Conservation (phyloP, 306 rosid genomes). For the Quercus dentata region DNA sequence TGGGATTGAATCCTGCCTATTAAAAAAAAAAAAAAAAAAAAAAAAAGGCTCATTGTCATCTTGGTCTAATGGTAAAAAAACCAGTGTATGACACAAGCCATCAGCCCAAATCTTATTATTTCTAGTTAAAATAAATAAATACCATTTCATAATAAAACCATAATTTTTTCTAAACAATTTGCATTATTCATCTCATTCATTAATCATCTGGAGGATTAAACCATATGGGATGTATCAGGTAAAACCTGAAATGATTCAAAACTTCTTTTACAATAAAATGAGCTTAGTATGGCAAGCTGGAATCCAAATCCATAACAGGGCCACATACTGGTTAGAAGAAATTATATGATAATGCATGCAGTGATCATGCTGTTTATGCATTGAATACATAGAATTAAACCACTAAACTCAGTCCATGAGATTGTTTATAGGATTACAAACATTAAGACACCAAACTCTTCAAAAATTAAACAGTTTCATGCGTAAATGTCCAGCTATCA, state of each 20-base stretch:
- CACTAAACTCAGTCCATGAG: conserved; percentile 14
- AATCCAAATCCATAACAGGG: background rate
- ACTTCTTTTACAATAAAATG: background rate
- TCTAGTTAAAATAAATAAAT: background rate
- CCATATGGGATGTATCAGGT: background rate
- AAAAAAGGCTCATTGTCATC: too few relatives aligned
- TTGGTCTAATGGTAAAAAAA: too few relatives aligned
- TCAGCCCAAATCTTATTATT: too few relatives aligned
- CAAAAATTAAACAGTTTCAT: conserved; percentile 3
- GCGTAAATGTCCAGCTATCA: background rate
- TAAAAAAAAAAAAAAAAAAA: too few relatives aligned
- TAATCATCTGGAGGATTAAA: too few relatives aligned
- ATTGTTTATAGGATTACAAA: conserved; percentile 13
- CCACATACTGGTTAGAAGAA: background rate
- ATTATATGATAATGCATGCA: conserved; percentile 4
- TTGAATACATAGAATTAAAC: conserved; percentile 3
- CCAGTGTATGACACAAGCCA: too few relatives aligned
- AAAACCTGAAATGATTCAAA: background rate
- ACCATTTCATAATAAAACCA: background rate
- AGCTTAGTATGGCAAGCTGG: background rate
- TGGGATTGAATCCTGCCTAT: too few relatives aligned
- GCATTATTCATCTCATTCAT: too few relatives aligned
- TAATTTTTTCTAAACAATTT: too few relatives aligned
- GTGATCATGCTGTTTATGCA: conserved; percentile 9
- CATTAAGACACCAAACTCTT: background rate